phyloP scores from a whole-genome alignment of 2,329 filamentous ascomycete genomes.

The Remersonia thermophila region DNA sequence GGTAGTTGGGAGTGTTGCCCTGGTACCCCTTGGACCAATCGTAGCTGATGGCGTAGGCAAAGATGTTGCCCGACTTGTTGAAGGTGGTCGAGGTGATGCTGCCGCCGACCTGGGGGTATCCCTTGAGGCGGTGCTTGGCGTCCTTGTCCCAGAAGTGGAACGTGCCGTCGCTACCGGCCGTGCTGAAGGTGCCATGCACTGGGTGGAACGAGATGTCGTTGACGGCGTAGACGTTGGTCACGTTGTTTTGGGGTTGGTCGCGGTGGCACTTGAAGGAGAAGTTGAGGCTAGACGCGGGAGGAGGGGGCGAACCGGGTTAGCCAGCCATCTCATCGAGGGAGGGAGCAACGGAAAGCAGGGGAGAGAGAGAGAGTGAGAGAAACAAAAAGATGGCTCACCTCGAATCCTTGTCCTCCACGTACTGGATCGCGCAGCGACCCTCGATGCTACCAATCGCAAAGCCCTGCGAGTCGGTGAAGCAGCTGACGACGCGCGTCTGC shows the following conservation, averaged over 20 bases:
- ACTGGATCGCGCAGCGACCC: slow-evolving; percentile 93
- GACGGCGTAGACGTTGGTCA: slow-evolving; percentile 84
- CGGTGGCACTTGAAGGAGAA: slow-evolving; percentile 99
- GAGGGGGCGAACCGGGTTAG: too few species aligned
- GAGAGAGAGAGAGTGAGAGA: background rate
- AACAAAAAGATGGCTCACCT: too few species aligned
- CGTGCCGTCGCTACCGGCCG: slow-evolving; percentile 85
- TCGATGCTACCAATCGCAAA: slow-evolving; percentile 96
- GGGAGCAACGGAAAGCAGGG: background rate
- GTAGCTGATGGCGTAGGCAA: slow-evolving; percentile 84
- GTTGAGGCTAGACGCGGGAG: slow-evolving; percentile 49
- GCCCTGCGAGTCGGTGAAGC: slow-evolving; percentile 81
- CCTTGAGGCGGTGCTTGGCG: slow-evolving; percentile 78
- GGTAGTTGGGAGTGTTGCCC: slow-evolving; percentile 60
- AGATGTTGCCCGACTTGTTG: slow-evolving; percentile 71
- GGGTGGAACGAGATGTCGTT: slow-evolving; percentile 98
- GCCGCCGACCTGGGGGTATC: slow-evolving; percentile 72
- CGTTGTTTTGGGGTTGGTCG: slow-evolving; percentile 60
- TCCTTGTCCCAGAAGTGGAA: slow-evolving; percentile 97
- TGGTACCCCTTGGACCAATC: slow-evolving; percentile 98
- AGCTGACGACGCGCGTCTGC: slow-evolving; percentile 92
- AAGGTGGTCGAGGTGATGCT: slow-evolving; percentile 89
- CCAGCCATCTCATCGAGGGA: too few species aligned
- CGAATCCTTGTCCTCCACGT: slow-evolving; percentile 90
- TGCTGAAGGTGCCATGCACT: slow-evolving; percentile 94